Conservation (phyloP, 805 yeast species). For the Millerozyma miso region DNA sequence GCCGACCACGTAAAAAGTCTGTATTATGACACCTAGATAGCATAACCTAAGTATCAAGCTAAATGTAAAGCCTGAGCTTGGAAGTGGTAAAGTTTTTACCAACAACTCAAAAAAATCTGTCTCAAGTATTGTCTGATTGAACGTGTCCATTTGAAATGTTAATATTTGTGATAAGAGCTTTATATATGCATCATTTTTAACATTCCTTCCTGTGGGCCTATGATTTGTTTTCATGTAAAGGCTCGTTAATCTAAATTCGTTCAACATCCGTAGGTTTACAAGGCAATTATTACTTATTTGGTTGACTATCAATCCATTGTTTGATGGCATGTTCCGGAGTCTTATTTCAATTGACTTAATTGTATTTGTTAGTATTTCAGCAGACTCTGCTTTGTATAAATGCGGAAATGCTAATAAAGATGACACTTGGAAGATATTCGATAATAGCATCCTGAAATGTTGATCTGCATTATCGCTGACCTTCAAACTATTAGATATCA, state of each 20-base stretch:
- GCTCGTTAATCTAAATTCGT: constrained; percentile 35
- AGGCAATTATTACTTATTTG: constrained; percentile 62
- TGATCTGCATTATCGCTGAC: constrained; percentile 14
- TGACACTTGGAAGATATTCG: constrained; percentile 33
- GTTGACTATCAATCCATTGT: constrained; percentile 43
- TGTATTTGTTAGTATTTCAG: constrained; percentile 46
- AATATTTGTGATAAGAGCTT: constrained; percentile 31
- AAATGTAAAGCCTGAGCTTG: constrained; percentile 41
- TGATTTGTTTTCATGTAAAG: constrained; percentile 29
- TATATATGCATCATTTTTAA: constrained; percentile 27
- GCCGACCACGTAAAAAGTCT: constrained; percentile 27
- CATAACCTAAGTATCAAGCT: constrained; percentile 48
- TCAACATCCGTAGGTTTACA: constrained; percentile 50
- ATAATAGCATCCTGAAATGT: constrained; percentile 24
- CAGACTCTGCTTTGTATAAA: constrained; percentile 30
- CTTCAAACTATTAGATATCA: constrained; percentile 19
- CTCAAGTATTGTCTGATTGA: constrained; percentile 33
- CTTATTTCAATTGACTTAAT: constrained; percentile 64
- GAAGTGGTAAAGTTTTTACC: constrained; percentile 46
- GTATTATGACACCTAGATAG: constrained; percentile 50
- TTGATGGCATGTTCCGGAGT: constrained; percentile 47
- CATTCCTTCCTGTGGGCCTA: constrained; percentile 29
- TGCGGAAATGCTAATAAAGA: constrained; percentile 37
- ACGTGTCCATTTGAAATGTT: constrained; percentile 26
- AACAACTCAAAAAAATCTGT: constrained; percentile 52